These are phyloP conservation scores for Rhipidocladum racemiflorum DNA, from an alignment of 176 grass and related monocot species.

Conservation along the genomic window DNA sequence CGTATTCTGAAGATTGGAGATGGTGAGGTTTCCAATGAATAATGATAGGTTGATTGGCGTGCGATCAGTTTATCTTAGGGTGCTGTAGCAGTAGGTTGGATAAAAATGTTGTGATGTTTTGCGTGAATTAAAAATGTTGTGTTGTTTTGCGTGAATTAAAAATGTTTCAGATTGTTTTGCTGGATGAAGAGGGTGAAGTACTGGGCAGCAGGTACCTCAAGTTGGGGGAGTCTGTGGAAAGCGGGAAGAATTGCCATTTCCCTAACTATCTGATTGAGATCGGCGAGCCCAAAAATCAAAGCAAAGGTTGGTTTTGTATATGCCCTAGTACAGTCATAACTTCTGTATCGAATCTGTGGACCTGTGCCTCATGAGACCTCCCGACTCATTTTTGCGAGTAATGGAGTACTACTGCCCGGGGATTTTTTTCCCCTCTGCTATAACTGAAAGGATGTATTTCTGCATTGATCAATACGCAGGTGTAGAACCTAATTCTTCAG, in stretches of 20 bases:
- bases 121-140: constrained; percentile 17
- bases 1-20: background rate
- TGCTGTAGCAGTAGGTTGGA: background rate
- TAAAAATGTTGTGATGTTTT: constrained; percentile 16
- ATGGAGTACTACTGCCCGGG: background rate
- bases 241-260: constrained; percentile 49
- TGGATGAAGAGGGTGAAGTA: constrained; percentile 55
- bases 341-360: background rate
- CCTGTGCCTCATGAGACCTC: background rate
- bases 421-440: background rate
- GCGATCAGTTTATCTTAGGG: background rate
- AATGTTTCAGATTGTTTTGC: constrained; percentile 53
- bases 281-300: constrained; percentile 29
- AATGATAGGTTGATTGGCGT: background rate
- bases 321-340: background rate
- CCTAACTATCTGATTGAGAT: constrained; percentile 59
- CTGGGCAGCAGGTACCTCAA: constrained; percentile 63
- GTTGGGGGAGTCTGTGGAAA: constrained; percentile 52
- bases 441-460: constrained; percentile 5
- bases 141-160: constrained; percentile 8
- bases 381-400: background rate
- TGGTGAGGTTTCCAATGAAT: background rate
- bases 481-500: background rate
- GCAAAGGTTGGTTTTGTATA: constrained; percentile 42
- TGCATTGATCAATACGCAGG: constrained; percentile 11